Base-by-base conservation (phyloP, 1,139 yeast genomes). In the Yarrowia galli region DNA sequence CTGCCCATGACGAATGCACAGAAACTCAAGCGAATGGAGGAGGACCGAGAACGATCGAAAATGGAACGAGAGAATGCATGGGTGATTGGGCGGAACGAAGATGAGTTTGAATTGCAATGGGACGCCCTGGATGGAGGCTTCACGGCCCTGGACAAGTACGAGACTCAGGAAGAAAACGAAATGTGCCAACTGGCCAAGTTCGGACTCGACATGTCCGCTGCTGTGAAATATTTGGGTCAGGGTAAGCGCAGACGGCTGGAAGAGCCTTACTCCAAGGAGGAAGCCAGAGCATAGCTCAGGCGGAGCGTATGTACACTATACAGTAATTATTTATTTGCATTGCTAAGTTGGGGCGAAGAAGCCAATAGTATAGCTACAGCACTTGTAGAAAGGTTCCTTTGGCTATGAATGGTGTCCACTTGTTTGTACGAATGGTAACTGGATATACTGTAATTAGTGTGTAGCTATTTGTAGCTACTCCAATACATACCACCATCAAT, bases 11-110 rank as follows among this genome's bases (percentile, higher is more conserved):
- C 72, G 8, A 68, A 82, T 68, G 82, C 84, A 63, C 89, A 89
- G 72, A 87, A 89, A 16, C 75, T 89, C n/a, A 81, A 85, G 48
- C 80, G 97, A 69, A 90, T 92, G 87, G 97, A 92, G 75, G 95
- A 89, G 70, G 97, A 92, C 75, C 80, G 97, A 71, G 97, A 92
- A 75, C 81, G 95, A 10, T 92, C 89, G 72, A 92, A 92, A 75
- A 83, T 90, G 69, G 85, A 89, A 18, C 90, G 91, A 72, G 97
- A 92, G 74, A 84, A 82, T 28, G 79, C 88, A 42, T 91, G 97
- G 96, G 84, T 86, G 16, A 87, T 89, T 69, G 83, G 84, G 20
- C 80, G 80, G 67, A 81, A 80, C 7, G 76, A 74, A 38, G 78
- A 83, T 3, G 96, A 91, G 74, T 90, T 91, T 73, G 79, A 83